Evolutionary conservation across 371 early-diverging fungal species (phyloP).

Genomic region (Syncephalastrum contaminatum): DNA sequence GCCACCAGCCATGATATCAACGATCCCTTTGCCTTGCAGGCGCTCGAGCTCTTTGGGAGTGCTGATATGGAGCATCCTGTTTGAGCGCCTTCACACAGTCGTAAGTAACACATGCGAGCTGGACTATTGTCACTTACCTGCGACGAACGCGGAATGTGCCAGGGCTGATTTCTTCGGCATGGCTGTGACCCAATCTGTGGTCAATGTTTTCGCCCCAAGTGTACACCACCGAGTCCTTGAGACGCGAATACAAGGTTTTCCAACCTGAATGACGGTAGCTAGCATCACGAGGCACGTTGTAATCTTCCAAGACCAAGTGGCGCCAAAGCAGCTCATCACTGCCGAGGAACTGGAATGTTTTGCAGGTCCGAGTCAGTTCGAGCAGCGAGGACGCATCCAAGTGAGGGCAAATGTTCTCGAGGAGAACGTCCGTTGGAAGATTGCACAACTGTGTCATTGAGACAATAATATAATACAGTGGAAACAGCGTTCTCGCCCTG

Average conservation of each 20-base stretch:
- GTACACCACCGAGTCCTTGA: conserved; percentile 32
- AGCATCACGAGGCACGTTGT: conserved; percentile 30
- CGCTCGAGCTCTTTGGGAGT: conserved; percentile 23
- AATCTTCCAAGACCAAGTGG: conserved; percentile 30
- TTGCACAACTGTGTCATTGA: conserved; percentile 7
- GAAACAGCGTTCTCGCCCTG: no score
- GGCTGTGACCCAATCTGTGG: conserved; percentile 25
- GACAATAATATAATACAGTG: background rate
- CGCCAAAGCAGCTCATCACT: conserved; percentile 46
- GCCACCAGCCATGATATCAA: conserved; percentile 43
- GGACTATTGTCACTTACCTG: background rate
- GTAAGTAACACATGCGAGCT: no score
- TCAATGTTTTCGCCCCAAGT: conserved; percentile 44
- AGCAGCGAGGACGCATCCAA: conserved; percentile 25
- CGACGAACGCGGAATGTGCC: background rate
- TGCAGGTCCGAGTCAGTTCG: conserved; percentile 18
- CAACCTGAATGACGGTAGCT: conserved; percentile 37
- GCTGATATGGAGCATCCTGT: no score
- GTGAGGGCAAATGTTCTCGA: conserved; percentile 24
- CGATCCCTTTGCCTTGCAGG: conserved; percentile 34
- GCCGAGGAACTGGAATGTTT: conserved; percentile 19
- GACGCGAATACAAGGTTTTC: conserved; percentile 33
- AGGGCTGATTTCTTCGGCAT: background rate
- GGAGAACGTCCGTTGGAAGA: conserved; percentile 20
- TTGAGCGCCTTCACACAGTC: no score